Evolutionary conservation across 2,329 filamentous ascomycete genomes (phyloP).

Genomic region (Rutstroemia sp.): DNA sequence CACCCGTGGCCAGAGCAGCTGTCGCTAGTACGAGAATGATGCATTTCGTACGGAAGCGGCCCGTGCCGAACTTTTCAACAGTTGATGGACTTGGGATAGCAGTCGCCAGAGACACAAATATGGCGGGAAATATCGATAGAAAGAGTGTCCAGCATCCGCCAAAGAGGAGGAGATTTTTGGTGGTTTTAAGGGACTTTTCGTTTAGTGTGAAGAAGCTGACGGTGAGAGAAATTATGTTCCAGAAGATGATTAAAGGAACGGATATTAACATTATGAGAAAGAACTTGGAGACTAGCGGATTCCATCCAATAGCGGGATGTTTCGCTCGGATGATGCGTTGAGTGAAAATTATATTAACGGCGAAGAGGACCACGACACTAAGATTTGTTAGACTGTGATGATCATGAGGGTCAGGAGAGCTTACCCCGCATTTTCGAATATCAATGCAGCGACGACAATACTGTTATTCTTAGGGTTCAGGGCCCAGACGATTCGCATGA

Average conservation of each 20-base stretch:
- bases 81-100: constrained; percentile 33
- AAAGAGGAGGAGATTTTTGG: constrained; percentile 20
- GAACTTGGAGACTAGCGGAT: constrained; percentile 38
- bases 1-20: constrained; percentile 56
- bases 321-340: constrained; percentile 67
- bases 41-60: constrained; percentile 58
- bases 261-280: constrained; percentile 53
- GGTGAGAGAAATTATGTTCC: constrained; percentile 57
- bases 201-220: constrained; percentile 60
- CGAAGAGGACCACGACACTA: constrained; percentile 61
- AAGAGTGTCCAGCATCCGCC: constrained; percentile 10
- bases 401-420: neutral
- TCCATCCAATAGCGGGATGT: constrained; percentile 66
- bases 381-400: constrained; percentile 3
- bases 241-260: constrained; percentile 51
- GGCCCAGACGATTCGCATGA: constrained; percentile 47
- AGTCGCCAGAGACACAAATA: constrained; percentile 54
- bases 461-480: constrained; percentile 33
- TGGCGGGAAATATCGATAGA: constrained; percentile 51
- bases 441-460: constrained; percentile 11
- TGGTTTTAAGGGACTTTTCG: constrained; percentile 37
- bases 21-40: constrained; percentile 51
- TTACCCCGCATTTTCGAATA: constrained; percentile 12
- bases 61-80: constrained; percentile 56
- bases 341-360: constrained; percentile 69